Base-by-base conservation (phyloP, 2,329 filamentous ascomycete species). In the Diaporthe australafricana region DNA sequence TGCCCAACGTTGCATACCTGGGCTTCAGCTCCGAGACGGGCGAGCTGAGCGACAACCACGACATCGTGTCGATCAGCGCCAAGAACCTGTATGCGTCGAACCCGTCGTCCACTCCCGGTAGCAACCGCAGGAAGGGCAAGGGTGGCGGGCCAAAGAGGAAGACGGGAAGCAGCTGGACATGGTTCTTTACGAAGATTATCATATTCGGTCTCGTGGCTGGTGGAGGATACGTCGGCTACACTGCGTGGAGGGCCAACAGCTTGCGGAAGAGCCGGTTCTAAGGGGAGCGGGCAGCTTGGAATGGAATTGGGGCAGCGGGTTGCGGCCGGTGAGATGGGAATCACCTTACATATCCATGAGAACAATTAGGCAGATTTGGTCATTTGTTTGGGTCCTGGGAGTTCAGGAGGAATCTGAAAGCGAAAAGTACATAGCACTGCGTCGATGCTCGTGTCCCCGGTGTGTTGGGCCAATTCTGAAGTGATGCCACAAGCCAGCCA, bases 1-100 rank as follows among this genome's bases (percentile, higher is more conserved):
- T 99, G 75, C 96, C 96, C 69, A 87, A 90, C 72, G 91, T 93
- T 62, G 88, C 90, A 45, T 94, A 94, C 81, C 89, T 94, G 32
- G 92, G 92, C 72, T 94, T 94, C 84, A 92, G 90, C 77, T 93
- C 94, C 70, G 96, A 98, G 86, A 98, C 96, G 20, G 96, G 96
- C 79, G 96, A 99, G 86, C 90, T 99, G 76, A 94, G 92, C 83
- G 96, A 99, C 85, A 98, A 98, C 87, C 96, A 98, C 87, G 96
- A 99, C 84, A 97, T 99, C 82, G 91, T 98, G 80, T 93, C 91
- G 65, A 89, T 99, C 77, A 87, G 91, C 75, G 92, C 96, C 71
- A 93, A 93, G 86, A 99, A 98, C 83, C 86, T 99, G 74, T 98
- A 98, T 85, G 91, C 89, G 71, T 83, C 84, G 35, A 84, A 85